A percentile compares a stretch with the other conserved stretches of the same genome.
Evolutionary conservation across 331 rosid genomes (phyloP).

Genomic region (Malus hybrid): DNA sequence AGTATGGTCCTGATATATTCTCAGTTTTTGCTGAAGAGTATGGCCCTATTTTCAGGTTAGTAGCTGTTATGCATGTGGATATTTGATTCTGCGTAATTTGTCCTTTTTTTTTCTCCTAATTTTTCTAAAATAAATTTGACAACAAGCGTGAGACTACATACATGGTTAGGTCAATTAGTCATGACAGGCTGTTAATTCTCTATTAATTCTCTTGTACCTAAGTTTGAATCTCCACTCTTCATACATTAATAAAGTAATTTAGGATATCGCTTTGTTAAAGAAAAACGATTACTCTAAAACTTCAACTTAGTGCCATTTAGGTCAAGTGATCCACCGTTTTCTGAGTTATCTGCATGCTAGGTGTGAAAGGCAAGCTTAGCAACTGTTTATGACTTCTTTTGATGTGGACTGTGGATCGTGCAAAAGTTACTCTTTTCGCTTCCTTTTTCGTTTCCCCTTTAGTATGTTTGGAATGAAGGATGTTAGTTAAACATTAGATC

Average conservation of each 20-base stretch:
- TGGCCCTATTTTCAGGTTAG: constrained; percentile 93
- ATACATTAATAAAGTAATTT: too few species aligned
- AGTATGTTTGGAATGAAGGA: not conserved
- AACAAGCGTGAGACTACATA: not conserved
- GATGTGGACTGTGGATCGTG: not conserved
- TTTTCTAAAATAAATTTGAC: not conserved
- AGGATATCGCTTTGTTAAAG: not conserved
- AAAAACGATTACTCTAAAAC: not conserved
- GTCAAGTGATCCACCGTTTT: not conserved
- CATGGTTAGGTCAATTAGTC: not conserved
- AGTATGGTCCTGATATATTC: constrained; percentile 85
- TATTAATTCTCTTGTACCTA: not conserved
- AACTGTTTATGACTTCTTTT: not conserved
- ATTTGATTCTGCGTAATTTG: not conserved
- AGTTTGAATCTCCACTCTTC: not conserved
- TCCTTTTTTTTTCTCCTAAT: not conserved
- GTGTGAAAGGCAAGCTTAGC: not conserved
- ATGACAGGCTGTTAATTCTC: fast-evolving
- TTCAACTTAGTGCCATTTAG: not conserved
- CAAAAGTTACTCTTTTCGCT: not conserved
- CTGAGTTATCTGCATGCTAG: not conserved
- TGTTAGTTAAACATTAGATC: not conserved
- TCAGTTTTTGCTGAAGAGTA: constrained; percentile 78
- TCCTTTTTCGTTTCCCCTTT: not conserved
- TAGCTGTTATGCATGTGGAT: not conserved